phyloP scores from a whole-genome alignment of 2,329 filamentous ascomycete species.

The Waltergamsia citrina region DNA sequence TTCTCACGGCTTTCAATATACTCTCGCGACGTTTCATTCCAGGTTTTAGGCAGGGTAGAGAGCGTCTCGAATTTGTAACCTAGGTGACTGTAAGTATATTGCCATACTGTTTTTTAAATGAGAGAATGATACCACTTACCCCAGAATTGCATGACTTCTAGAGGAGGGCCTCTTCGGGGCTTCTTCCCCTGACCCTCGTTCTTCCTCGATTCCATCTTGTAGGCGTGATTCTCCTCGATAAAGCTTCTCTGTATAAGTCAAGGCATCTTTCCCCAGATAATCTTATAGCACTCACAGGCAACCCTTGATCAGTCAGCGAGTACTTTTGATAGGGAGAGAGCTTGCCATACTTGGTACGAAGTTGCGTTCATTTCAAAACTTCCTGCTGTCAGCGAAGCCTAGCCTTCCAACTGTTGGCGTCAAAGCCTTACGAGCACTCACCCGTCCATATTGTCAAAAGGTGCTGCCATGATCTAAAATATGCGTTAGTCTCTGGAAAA shows the following conservation, averaged over 20 bases:
- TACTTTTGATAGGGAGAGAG: conserved; percentile 5
- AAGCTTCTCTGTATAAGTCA: conserved; percentile 53
- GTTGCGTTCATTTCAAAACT: conserved; percentile 97
- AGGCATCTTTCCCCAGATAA: too few species aligned
- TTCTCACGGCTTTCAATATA: conserved; percentile 69
- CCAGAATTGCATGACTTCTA: conserved; percentile 88
- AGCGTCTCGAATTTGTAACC: conserved; percentile 96
- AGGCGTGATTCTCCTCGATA: conserved; percentile 81
- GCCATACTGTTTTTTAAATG: too few species aligned
- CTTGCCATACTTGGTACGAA: conserved; percentile 63
- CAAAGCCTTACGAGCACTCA: conserved; percentile 25
- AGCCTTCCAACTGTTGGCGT: background rate
- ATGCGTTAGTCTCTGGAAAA: background rate
- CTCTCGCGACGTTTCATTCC: conserved; percentile 62
- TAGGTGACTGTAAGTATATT: conserved; percentile 20
- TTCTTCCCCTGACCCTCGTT: conserved; percentile 31
- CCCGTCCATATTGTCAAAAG: conserved; percentile 76
- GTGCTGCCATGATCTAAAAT: conserved; percentile 83
- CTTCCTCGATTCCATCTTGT: conserved; percentile 54
- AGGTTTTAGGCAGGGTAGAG: conserved; percentile 63
- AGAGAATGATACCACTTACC: conserved; percentile 38
- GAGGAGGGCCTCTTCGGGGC: conserved; percentile 35
- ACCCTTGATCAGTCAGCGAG: conserved; percentile 24
- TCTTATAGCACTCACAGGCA: conserved; percentile 35
- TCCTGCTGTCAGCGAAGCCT: conserved; percentile 9